These are phyloP conservation scores for Achaetomiella virescens DNA, from an alignment of 495 filamentous ascomycete species.

Conservation along the genomic window DNA sequence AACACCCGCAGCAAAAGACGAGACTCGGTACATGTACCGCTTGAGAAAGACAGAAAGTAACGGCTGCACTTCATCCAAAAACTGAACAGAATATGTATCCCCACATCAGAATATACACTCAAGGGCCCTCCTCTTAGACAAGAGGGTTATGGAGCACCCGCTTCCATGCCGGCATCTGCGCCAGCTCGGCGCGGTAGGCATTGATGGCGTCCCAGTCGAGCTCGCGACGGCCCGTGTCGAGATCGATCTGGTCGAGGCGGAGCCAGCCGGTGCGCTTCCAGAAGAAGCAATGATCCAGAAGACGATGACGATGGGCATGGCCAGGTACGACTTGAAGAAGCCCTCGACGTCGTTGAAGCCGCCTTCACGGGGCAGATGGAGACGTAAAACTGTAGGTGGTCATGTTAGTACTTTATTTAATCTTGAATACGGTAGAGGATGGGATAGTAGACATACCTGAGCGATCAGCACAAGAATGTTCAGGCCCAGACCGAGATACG, in stretches of 20 bases:
- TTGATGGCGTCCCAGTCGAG: constrained; percentile 52
- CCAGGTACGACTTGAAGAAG: constrained; percentile 80
- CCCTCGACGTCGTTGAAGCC: constrained; percentile 44
- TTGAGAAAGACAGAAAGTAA: too few species aligned
- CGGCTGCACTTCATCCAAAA: too few species aligned
- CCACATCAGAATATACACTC: too few species aligned
- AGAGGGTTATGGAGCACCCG: constrained; percentile 39
- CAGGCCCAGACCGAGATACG: constrained; percentile 57
- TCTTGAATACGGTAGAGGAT: too few species aligned
- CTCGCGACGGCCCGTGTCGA: constrained; percentile 57
- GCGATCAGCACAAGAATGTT: constrained; percentile 58
- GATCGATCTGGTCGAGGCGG: constrained; percentile 50
- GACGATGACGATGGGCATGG: constrained; percentile 70
- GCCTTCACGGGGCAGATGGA: constrained; percentile 42
- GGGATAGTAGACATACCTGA: constrained; percentile 34
- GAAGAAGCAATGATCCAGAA: constrained; percentile 60
- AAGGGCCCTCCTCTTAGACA: constrained; percentile 34
- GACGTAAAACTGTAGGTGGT: constrained; percentile 40
- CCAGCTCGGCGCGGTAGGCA: constrained; percentile 35
- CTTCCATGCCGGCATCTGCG: constrained; percentile 47
- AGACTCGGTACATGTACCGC: too few species aligned
- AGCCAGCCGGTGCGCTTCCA: constrained; percentile 60
- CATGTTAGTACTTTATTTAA: constrained; percentile 2
- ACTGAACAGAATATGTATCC: too few species aligned
- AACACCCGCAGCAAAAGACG: too few species aligned